Evolutionary conservation across 176 grass and related monocot species (phyloP).

Genomic region (Saccharum spontaneum): DNA sequence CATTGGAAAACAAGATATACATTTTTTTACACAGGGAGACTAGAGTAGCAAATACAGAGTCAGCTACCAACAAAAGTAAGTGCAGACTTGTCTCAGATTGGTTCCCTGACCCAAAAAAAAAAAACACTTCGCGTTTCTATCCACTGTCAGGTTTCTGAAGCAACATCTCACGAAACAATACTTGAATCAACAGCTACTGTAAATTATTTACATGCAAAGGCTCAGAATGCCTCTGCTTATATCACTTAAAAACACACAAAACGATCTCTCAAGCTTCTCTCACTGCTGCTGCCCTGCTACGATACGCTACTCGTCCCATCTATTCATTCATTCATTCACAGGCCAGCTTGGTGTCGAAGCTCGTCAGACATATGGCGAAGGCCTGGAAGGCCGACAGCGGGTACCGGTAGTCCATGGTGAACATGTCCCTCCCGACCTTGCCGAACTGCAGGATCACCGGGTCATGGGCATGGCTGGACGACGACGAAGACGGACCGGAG

Average conservation of each 20-base stretch:
- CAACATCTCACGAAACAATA: not conserved
- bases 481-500: constrained; percentile 2
- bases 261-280: not conserved
- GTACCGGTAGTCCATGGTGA: constrained; percentile 90
- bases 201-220: not conserved
- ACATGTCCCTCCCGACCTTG: constrained; percentile 75
- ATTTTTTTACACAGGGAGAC: not conserved
- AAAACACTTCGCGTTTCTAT: not conserved
- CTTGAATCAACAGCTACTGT: constrained; percentile 8
- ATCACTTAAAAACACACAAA: not conserved
- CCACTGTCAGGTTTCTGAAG: not conserved
- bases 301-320: not conserved
- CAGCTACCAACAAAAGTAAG: not conserved
- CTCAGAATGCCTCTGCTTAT: not conserved
- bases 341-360: constrained; percentile 88
- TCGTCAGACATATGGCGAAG: constrained; percentile 83
- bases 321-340: constrained; percentile 57
- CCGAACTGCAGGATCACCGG: constrained; percentile 77
- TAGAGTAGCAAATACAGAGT: not conserved
- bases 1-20: not conserved
- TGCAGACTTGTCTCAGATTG: not conserved
- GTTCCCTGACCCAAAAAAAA: no score
- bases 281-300: not conserved
- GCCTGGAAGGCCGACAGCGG: constrained; percentile 88
- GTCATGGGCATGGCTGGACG: constrained; percentile 43